Conservation (phyloP, 1,284 basidiomycete species). For the Ustilago loliicola region DNA sequence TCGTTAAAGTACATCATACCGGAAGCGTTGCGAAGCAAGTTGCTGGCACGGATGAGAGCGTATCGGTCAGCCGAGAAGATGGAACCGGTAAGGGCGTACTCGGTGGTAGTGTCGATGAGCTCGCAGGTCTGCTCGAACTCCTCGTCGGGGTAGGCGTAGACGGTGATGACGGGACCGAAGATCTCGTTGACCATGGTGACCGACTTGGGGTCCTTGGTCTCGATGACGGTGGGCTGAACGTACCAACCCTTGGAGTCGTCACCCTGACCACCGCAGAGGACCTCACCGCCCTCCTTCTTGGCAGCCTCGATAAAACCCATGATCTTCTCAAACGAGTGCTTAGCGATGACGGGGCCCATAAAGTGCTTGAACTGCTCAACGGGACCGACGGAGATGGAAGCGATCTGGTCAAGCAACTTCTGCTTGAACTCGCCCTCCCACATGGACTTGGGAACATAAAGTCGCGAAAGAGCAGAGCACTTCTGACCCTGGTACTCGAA, state of each 20-base stretch:
- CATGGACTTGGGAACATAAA: constrained; percentile 88
- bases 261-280: constrained; percentile 84
- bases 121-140: constrained; percentile 87
- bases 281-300: constrained; percentile 86
- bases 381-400: constrained; percentile 87
- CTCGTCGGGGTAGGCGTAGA: constrained; percentile 72
- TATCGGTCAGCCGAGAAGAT: constrained; percentile 69
- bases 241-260: constrained; percentile 95
- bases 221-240: constrained; percentile 92
- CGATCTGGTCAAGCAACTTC: constrained; percentile 80
- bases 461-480: constrained; percentile 91
- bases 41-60: constrained; percentile 64
- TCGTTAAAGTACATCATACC: constrained; percentile 71
- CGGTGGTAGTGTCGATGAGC: constrained; percentile 86
- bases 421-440: constrained; percentile 92
- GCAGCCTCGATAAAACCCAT: constrained; percentile 87
- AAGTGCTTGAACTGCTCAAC: constrained; percentile 86
- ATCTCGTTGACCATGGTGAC: constrained; percentile 96
- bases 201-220: constrained; percentile 90
- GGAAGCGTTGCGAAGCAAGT: constrained; percentile 67
- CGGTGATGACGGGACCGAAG: constrained; percentile 95
- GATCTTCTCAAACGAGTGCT: constrained; percentile 89
- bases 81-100: constrained; percentile 79
- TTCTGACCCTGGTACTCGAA: constrained; percentile 99
- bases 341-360: constrained; percentile 93